phyloP scores from a whole-genome alignment of 2,329 filamentous ascomycete genomes.

The Fusarium cicatricum region DNA sequence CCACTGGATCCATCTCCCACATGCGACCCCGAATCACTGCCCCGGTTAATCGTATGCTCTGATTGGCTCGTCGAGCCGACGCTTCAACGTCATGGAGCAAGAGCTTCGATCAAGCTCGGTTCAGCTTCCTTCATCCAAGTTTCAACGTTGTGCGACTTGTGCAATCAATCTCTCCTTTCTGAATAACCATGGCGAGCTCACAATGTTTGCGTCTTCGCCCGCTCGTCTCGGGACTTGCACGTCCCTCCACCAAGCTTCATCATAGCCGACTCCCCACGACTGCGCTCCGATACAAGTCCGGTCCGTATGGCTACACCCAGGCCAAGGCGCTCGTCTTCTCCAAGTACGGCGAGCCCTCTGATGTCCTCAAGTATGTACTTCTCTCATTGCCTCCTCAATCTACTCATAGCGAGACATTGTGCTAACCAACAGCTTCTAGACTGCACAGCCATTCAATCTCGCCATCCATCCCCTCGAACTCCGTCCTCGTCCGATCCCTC shows the following conservation, averaged over 20 bases:
- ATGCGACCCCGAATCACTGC: background rate
- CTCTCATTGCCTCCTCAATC: background rate
- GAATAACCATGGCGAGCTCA: conserved; percentile 35
- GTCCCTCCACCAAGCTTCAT: conserved; percentile 34
- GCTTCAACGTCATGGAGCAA: conserved; percentile 30
- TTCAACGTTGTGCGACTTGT: conserved; percentile 10
- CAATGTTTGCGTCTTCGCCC: conserved; percentile 35
- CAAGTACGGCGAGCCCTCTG: conserved; percentile 76
- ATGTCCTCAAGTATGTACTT: conserved; percentile 67
- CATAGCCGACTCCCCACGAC: conserved; percentile 34
- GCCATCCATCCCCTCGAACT: conserved; percentile 69
- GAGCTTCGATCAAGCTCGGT: conserved; percentile 21
- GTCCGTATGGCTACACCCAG: conserved; percentile 82
- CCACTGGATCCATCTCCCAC: conserved; percentile 24
- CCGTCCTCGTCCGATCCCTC: conserved; percentile 84
- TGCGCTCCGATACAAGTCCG: conserved; percentile 60
- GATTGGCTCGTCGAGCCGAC: conserved; percentile 12
- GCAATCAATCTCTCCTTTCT: background rate
- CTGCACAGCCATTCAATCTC: conserved; percentile 81
- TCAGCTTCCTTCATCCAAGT: conserved; percentile 16
- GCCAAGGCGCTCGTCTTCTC: conserved; percentile 83
- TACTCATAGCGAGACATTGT: background rate
- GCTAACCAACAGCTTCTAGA: conserved; percentile 45
- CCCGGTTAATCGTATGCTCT: conserved; percentile 25
- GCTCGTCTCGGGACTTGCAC: conserved; percentile 32